Conservation (phyloP, 139 green algal genomes). For the Asterochloris erici region DNA sequence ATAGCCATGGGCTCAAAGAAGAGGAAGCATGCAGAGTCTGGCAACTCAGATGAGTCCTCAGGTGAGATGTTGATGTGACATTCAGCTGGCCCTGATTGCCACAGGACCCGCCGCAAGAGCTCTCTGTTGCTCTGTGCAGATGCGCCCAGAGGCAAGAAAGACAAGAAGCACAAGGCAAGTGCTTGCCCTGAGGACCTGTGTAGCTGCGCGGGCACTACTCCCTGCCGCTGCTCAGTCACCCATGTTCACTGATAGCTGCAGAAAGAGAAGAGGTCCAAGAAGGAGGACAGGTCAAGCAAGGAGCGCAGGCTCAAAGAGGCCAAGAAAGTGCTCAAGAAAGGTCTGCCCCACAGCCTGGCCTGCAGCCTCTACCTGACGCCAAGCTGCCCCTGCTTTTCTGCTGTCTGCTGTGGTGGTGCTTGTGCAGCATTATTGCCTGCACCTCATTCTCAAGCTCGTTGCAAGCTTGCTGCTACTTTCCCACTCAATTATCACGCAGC, state of each 20-base stretch:
- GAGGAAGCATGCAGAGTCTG: too few species aligned
- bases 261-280: slow-evolving; percentile 33
- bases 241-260: background rate
- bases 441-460: background rate
- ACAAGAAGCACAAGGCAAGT: too few species aligned
- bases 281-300: slow-evolving; percentile 27
- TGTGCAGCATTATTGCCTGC: background rate
- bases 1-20: too few species aligned
- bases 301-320: slow-evolving; percentile 29
- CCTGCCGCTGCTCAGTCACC: too few species aligned
- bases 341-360: background rate
- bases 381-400: background rate
- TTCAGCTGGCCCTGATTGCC: too few species aligned
- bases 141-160: too few species aligned
- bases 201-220: too few species aligned
- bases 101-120: too few species aligned
- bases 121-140: too few species aligned
- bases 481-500: background rate
- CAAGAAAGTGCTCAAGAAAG: slow-evolving; percentile 42
- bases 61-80: too few species aligned
- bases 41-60: too few species aligned
- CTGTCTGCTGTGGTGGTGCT: background rate
- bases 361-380: background rate
- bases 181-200: too few species aligned
- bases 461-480: background rate